phyloP scores from a whole-genome alignment of 2,329 filamentous ascomycete genomes.

The Colletotrichum destructivum region DNA sequence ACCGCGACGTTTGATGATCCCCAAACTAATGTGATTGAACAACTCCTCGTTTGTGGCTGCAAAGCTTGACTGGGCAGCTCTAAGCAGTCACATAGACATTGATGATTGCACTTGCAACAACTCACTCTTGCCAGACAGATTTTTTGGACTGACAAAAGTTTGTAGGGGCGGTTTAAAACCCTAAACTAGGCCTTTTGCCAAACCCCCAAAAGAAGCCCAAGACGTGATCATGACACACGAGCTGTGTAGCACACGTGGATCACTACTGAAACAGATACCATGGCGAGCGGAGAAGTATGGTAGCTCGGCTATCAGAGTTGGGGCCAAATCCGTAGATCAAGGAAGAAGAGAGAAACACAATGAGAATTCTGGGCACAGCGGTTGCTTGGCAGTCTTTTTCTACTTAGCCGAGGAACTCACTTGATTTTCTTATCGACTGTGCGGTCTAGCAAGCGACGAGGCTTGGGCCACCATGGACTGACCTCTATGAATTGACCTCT shows the following conservation, averaged over 20 bases:
- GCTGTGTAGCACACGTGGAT: conserved; percentile 7
- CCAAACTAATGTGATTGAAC: no score
- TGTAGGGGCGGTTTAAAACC: background rate
- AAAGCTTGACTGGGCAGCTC: no score
- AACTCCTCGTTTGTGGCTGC: no score
- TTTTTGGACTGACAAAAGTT: no score
- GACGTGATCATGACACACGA: conserved; percentile 29
- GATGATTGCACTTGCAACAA: no score
- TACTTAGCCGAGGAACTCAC: no score
- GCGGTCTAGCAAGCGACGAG: background rate
- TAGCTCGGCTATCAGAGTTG: background rate
- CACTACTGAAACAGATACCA: conserved; percentile 4
- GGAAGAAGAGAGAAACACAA: no score
- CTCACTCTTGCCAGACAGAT: no score
- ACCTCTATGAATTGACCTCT: conserved; percentile 7
- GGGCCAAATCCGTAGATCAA: background rate
- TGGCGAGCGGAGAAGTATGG: background rate
- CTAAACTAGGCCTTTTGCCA: background rate
- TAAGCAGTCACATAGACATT: no score
- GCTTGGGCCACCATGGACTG: background rate
- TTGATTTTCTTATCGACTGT: background rate
- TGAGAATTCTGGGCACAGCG: background rate
- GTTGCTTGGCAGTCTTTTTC: no score
- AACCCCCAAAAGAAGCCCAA: background rate
- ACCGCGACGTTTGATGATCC: no score